Conservation (phyloP, 208 protist species). For the Balamuthia mandrillaris region DNA sequence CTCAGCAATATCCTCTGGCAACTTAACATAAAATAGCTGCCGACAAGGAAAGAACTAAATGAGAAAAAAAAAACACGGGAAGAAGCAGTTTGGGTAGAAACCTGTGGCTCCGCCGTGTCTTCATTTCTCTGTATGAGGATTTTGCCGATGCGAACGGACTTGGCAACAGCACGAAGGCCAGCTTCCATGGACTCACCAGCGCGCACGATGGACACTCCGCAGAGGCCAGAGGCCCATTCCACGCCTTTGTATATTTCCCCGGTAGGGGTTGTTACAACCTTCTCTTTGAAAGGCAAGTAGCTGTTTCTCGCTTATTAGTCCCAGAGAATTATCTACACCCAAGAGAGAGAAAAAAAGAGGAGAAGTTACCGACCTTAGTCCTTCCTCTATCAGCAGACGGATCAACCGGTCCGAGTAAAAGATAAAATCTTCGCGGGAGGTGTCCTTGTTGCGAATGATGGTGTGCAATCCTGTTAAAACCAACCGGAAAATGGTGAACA, state of each 20-base stretch:
- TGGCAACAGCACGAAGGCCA: constrained; percentile 86
- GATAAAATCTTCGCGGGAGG: constrained; percentile 88
- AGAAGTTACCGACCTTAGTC: constrained; percentile 41
- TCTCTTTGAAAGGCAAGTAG: constrained; percentile 78
- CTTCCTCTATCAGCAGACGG: constrained; percentile 85
- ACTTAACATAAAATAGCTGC: constrained; percentile 88
- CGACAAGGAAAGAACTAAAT: no score
- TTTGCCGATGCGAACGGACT: constrained; percentile 94
- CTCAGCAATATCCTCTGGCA: constrained; percentile 80
- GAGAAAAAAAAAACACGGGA: background rate
- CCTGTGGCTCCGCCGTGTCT: constrained; percentile 80
- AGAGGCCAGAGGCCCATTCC: constrained; percentile 80
- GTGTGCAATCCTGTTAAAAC: constrained; percentile 62
- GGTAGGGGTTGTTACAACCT: constrained; percentile 86
- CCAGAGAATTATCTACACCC: background rate
- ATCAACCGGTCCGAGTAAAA: constrained; percentile 94
- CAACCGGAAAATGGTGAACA: no score
- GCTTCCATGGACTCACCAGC: constrained; percentile 90
- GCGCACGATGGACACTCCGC: constrained; percentile 93
- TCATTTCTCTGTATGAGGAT: constrained; percentile 97
- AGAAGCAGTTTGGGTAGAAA: constrained; percentile 24
- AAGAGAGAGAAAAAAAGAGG: background rate
- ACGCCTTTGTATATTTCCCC: constrained; percentile 62
- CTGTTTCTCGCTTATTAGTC: background rate
- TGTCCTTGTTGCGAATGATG: constrained; percentile 87